Evolutionary conservation across 768 basidiomycete genomes (phyloP), one percentile per base, ranked within the genome.

Genomic region (Lactifluus volemus): DNA sequence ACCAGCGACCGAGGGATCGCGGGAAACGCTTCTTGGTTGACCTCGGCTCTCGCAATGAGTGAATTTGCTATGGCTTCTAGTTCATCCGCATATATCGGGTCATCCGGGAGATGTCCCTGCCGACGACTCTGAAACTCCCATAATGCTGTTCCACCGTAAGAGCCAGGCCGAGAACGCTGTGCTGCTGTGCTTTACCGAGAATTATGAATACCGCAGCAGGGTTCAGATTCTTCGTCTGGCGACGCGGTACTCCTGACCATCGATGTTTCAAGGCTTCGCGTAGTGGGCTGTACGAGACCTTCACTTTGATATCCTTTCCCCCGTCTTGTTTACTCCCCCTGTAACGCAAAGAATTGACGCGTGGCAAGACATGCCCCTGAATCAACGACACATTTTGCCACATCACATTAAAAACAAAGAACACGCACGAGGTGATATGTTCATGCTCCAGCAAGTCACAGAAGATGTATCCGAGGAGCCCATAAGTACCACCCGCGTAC

Each of bases 401-500:
- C 15, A 53, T 4, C 49, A 54, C 21, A 17, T 32, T 7, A 29
- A 52, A 41, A 51, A 38, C 45, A 41, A 51, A 42, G 10, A 7
- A 42, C 44, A 72, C 94, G 75, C 74, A 95, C 96, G 86, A 83
- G 49, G 85, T 76, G 63, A 97, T 83, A 71, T 88, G 92, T 63
- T 93, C 86, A 68, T 97, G 96, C 58, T 82, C 79, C 59, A 94
- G 77, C 58, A 99, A 79, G 71, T 98, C 95, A 64, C 92, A 92
- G 70, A 98, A 97, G 68, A 97, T 92, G 73, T 92, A 99, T 15
- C 96, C 96, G 49, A 85, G 76, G 61, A 95, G 77, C 21, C 96
- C 96, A 70, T 92, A 95, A 15, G 89, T 87, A 11, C 91, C 91
- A 1, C 94, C 94, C n/a, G 87, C 84, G 68, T 97, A 98, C 71